Percentiles rank a stretch among this genome's conserved stretches.
Evolutionary conservation across 257 asterid genomes (phyloP).

Genomic region (Solanum sitiens): DNA sequence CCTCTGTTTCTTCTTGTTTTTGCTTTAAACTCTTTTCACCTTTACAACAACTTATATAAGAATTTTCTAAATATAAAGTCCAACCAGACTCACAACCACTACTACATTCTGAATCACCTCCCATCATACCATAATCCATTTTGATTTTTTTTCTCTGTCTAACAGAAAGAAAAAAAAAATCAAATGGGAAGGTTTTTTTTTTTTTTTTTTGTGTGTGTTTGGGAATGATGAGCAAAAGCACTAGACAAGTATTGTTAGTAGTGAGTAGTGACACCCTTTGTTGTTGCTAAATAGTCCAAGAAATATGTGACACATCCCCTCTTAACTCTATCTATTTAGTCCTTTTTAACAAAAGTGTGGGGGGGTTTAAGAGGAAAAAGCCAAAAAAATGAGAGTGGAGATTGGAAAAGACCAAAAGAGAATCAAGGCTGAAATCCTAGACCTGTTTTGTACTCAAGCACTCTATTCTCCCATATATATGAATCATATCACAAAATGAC

Average conservation of each 20-base stretch:
- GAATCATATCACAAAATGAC: conserved; percentile 5
- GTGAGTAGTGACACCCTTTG: background rate
- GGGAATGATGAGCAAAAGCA: background rate
- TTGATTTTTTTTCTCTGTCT: background rate
- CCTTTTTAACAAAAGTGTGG: background rate
- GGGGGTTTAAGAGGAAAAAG: background rate
- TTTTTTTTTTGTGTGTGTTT: background rate
- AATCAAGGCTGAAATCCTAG: conserved; percentile 28
- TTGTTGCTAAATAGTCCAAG: background rate
- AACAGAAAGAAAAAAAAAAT: background rate
- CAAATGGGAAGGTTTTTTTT: background rate
- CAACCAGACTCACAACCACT: conserved; percentile 92
- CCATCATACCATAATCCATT: conserved; percentile 32
- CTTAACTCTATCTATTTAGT: background rate
- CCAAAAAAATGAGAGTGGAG: conserved; percentile 4
- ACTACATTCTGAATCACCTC: conserved; percentile 47
- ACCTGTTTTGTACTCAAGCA: conserved; percentile 33
- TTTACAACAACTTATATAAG: conserved; percentile 5
- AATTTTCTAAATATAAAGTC: conserved; percentile 57
- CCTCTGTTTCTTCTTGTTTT: background rate
- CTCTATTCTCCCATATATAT: conserved; percentile 1
- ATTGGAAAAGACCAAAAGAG: conserved; percentile 22
- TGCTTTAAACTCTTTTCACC: background rate
- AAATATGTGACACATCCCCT: background rate
- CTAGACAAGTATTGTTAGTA: background rate